Evolutionary conservation across 2,329 filamentous ascomycete genomes (phyloP), one percentile per base, ranked within the genome.

Genomic region (Fusarium devonianum): DNA sequence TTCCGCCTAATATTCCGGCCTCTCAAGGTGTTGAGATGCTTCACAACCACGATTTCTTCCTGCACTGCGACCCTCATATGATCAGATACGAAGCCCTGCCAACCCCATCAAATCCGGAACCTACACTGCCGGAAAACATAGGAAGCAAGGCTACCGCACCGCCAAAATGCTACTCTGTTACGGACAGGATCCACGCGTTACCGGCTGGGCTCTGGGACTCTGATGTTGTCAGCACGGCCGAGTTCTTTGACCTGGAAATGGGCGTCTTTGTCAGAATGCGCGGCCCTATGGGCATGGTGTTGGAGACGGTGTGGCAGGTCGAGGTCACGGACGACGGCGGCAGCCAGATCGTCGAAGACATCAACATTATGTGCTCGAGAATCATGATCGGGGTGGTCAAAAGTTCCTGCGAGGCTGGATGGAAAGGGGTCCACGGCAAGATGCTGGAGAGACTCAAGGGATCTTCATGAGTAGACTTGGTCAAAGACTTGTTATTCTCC

Each of bases 121-220:
- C 64, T n/a, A 64, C 52, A 33, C 65, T 71, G 9, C 68, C 73
- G 3, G 58, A 65, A 10, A 66, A 63, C 12, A 58, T 67, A 22
- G 49, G 49, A 7, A 53, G 64, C 22, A 51, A 46, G 13, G 60
- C 66, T 17, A 48, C 66, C 19, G 62, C 58, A 13, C 56, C 67
- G 28, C 68, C 70, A n/a, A 64, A 66, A 36, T 70, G 72, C 54
- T 83, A 78, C 68, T 70, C 72, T 22, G 78, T 83, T 17, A 78
- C 73, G 6, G 78, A 80, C 54, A 69, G 73, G 26, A 72, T 82
- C 7, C 78, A 82, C 58, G 72, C 78, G 26, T 70, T 83, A 17
- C 80, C 80, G 4, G 78, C 78, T 11, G 79, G 80, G 3, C 71
- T 84, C 19, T 83, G 79, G 79, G 79, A 80, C 61, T 77, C 73